Base-by-base conservation (phyloP, 2,329 filamentous ascomycete species). In the Saccharata proteae region DNA sequence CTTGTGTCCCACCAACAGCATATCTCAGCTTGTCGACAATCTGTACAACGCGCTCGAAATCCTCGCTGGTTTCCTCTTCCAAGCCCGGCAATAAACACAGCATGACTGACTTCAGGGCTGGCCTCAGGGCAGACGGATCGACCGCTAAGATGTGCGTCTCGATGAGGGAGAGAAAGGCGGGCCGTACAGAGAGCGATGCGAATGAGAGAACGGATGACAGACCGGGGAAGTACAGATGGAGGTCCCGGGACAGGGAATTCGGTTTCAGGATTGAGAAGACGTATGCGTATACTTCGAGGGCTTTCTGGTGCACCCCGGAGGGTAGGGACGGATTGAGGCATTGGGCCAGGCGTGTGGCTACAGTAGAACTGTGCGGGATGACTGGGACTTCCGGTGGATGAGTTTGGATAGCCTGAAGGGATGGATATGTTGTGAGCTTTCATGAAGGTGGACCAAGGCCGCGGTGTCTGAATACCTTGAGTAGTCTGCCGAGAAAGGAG, bases 281-380 rank as follows among this genome's bases (percentile, higher is more conserved):
- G 49, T 84, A 84, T 27, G 68, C 74, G 55, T 98, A 98, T 24
- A 96, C 82, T 56, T 98, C 90, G 35, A 98, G 70, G 2, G 90
- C 77, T 55, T 96, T 98, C 57, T 98, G 92, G 58, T 98, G 90
- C 12, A 98, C 92, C 16, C 90, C 90, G 0, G 90, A 94, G 10
- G 90, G 90, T 30, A 98, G 64, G 13, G 82, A 77, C 21, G 90
- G 86, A 52, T 94, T 93, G 43, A 98, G 68, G 52, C 90, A 98
- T 68, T 98, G 90, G 25, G 90, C 81, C 37, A 98, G 67, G 46
- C 88, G 81, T 58, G 92, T 90, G 47, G 90, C 81, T 49, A 98
- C 78, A 35, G 77, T 67, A 12, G 73, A 65, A 59, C 86, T 93
- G 47, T 86, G 76, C 9, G 90, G 88, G 36, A 98, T 77, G 19